Evolutionary conservation across 2,329 filamentous ascomycete species (phyloP).

Genomic region (Pestalotiopsis sp.): DNA sequence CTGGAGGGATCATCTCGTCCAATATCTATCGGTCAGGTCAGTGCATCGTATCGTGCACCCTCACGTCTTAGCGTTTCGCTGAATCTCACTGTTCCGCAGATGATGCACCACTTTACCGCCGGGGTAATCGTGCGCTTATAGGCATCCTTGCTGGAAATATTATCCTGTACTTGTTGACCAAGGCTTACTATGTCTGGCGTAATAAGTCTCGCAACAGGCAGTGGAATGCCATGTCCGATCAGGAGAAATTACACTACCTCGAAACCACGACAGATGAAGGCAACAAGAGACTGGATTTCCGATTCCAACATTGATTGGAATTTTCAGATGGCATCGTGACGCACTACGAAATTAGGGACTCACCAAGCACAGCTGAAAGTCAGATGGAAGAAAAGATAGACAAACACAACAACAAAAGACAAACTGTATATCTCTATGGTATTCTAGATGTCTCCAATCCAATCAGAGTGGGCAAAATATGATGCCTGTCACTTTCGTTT

Average conservation of each 20-base stretch:
- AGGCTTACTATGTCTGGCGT: conserved; percentile 41
- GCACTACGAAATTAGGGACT: too few species aligned
- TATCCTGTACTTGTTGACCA: conserved; percentile 32
- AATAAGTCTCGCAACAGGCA: conserved; percentile 33
- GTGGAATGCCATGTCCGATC: conserved; percentile 23
- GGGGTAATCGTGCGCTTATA: conserved; percentile 43
- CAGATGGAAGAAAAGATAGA: too few species aligned
- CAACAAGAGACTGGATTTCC: conserved; percentile 26
- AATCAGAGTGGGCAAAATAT: too few species aligned
- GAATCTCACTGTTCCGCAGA: conserved; percentile 23
- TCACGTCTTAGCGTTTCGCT: conserved; percentile 21
- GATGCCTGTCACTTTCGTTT: too few species aligned
- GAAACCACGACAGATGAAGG: conserved; percentile 25
- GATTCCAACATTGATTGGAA: conserved; percentile 32
- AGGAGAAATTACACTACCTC: conserved; percentile 23
- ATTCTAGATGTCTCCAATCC: too few species aligned
- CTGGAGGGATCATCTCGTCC: conserved; percentile 43
- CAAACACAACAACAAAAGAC: too few species aligned
- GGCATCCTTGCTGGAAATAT: conserved; percentile 41
- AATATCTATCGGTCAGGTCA: conserved; percentile 31
- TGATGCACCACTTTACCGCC: conserved; percentile 53
- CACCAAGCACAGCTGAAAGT: too few species aligned
- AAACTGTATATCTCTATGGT: too few species aligned
- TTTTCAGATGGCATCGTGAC: background rate
- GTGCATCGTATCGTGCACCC: conserved; percentile 43